A percentile compares a stretch with the other conserved stretches of the same genome.
Evolutionary conservation across 75 land plant species (phyloP).

Genomic region (Selaginella tamariscina): DNA sequence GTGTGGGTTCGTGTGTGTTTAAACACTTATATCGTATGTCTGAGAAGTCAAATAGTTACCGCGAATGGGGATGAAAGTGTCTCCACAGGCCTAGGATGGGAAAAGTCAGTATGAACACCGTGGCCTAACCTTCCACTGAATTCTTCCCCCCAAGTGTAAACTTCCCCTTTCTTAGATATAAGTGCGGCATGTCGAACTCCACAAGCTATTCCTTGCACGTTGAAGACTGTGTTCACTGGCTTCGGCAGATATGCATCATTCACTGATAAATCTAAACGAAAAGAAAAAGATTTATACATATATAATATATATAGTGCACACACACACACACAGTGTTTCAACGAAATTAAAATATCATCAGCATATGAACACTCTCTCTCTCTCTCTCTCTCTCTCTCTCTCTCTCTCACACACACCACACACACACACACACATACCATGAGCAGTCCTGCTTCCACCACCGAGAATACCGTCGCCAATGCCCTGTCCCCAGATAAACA

Average conservation of each 20-base stretch:
- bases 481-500: slow-evolving; percentile 3
- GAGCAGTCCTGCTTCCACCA: neutral
- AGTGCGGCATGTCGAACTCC: slow-evolving; percentile 46
- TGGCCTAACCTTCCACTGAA: slow-evolving; percentile 43
- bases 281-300: too few species aligned
- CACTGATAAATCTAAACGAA: slow-evolving; percentile 10
- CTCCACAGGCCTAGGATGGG: slow-evolving; percentile 36
- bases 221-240: slow-evolving; percentile 24
- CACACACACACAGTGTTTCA: too few species aligned
- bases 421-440: too few species aligned
- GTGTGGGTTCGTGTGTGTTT: too few species aligned
- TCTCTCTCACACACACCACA: too few species aligned
- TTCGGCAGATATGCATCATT: slow-evolving; percentile 37
- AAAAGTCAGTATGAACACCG: slow-evolving; percentile 30
- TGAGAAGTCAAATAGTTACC: too few species aligned
- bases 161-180: slow-evolving; percentile 39
- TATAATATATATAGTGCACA: too few species aligned
- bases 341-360: too few species aligned
- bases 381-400: too few species aligned
- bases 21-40: too few species aligned
- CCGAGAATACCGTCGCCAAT: slow-evolving; percentile 6
- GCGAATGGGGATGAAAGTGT: slow-evolving; percentile 17
- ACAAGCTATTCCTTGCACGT: slow-evolving; percentile 33
- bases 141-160: slow-evolving; percentile 49
- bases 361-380: too few species aligned